Conservation (phyloP, 805 yeast species). For the Candida maesae region DNA sequence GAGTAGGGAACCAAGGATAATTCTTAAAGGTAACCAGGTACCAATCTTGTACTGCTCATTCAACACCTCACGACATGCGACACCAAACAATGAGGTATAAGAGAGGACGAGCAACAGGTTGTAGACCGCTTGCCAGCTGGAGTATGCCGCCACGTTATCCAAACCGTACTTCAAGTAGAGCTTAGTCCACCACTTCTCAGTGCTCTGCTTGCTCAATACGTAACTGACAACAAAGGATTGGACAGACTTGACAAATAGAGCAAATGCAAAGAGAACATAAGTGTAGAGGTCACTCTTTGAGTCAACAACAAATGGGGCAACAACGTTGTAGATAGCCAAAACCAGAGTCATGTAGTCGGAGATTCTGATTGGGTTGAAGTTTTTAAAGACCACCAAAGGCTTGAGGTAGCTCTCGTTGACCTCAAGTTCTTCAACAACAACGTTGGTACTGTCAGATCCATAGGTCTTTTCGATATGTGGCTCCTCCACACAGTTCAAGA, state of each 20-base stretch:
- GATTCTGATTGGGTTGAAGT: slow-evolving; percentile 62
- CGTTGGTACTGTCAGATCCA: slow-evolving; percentile 39
- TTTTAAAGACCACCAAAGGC: slow-evolving; percentile 55
- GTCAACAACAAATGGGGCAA: slow-evolving; percentile 38
- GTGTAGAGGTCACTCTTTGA: slow-evolving; percentile 29
- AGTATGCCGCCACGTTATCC: slow-evolving; percentile 60
- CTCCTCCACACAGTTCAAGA: slow-evolving; percentile 70
- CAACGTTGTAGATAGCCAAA: slow-evolving; percentile 36
- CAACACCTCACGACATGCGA: slow-evolving; percentile 33
- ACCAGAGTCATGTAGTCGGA: slow-evolving; percentile 53
- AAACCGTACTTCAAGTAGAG: slow-evolving; percentile 61
- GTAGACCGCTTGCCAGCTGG: slow-evolving; percentile 70
- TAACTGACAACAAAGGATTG: slow-evolving; percentile 49
- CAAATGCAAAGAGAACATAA: slow-evolving; percentile 26
- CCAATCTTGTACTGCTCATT: slow-evolving; percentile 27
- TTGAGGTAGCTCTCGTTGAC: slow-evolving; percentile 41
- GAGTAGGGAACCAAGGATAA: slow-evolving; percentile 56
- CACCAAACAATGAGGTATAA: slow-evolving; percentile 47
- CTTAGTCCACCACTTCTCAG: slow-evolving; percentile 58
- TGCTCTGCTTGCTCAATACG: slow-evolving; percentile 56
- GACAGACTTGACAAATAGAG: slow-evolving; percentile 43
- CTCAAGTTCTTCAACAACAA: slow-evolving; percentile 31
- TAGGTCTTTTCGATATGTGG: slow-evolving; percentile 85
- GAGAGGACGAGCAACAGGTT: slow-evolving; percentile 49
- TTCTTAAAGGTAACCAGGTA: slow-evolving; percentile 45